These are phyloP conservation scores for Cryphonectria nitschkei DNA, from an alignment of 2,329 filamentous ascomycete species.

Conservation along the genomic window DNA sequence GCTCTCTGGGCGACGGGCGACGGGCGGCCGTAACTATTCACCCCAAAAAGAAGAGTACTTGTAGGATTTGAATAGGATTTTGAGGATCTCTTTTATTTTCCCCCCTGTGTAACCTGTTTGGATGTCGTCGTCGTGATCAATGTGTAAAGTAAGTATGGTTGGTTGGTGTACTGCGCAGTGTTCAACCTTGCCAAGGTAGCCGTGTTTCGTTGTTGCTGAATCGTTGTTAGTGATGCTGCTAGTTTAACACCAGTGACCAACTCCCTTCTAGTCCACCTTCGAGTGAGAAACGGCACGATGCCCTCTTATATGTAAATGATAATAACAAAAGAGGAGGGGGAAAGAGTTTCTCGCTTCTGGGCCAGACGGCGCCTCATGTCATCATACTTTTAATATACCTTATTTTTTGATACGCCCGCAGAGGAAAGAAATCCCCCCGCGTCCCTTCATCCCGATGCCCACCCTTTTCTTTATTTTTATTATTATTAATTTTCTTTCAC, in stretches of 20 bases:
- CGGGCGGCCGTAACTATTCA: constrained; percentile 11
- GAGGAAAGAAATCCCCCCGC: too few relatives aligned
- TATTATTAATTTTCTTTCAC: background rate
- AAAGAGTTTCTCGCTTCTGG: background rate
- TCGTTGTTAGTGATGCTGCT: background rate
- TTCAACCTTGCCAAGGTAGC: background rate
- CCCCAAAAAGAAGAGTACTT: background rate
- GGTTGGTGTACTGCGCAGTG: too few relatives aligned
- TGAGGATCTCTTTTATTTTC: background rate
- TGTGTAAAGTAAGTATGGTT: too few relatives aligned
- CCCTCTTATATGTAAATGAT: background rate
- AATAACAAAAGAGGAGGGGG: background rate
- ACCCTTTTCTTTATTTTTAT: background rate
- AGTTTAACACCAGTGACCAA: background rate
- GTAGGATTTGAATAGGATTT: background rate
- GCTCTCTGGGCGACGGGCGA: constrained; percentile 8
- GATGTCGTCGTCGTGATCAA: background rate
- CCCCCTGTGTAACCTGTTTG: background rate
- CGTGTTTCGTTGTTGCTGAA: background rate
- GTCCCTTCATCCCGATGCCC: background rate
- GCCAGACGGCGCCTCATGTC: background rate
- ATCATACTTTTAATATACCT: background rate
- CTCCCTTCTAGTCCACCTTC: background rate
- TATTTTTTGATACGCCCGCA: background rate
- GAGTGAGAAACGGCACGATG: background rate